Conservation (phyloP, 148 eudicot species). For the Mesembryanthemum crystallinum region DNA sequence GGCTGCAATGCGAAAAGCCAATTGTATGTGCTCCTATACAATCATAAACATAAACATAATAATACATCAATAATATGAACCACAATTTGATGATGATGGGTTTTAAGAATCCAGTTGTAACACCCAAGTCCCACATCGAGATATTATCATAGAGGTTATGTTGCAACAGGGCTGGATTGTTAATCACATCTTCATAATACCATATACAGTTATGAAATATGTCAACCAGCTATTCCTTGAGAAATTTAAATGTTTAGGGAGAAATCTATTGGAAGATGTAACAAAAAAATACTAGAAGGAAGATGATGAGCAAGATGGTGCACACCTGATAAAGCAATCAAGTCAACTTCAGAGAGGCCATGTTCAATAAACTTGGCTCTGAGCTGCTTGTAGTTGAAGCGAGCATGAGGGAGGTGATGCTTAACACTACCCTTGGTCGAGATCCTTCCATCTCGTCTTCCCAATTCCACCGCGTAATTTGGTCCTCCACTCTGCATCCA, state of each 20-base stretch:
- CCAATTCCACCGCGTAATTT: constrained; percentile 58
- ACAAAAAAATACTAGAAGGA: not conserved
- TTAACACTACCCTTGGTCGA: constrained; percentile 53
- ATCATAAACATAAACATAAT: not conserved
- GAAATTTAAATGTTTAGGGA: too few relatives aligned
- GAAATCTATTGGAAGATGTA: too few relatives aligned
- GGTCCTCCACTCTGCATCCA: constrained; percentile 66
- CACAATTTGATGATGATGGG: too few relatives aligned
- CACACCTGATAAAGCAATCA: constrained; percentile 73
- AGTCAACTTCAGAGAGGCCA: constrained; percentile 57
- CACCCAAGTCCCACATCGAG: too few relatives aligned
- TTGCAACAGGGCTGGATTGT: too few relatives aligned
- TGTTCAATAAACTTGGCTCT: constrained; percentile 41
- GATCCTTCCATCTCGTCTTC: constrained; percentile 60
- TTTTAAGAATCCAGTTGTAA: too few relatives aligned
- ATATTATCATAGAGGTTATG: too few relatives aligned
- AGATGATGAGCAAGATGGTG: not conserved
- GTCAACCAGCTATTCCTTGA: too few relatives aligned
- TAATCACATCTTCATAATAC: too few relatives aligned
- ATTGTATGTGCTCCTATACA: constrained; percentile 73
- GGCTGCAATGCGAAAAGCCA: constrained; percentile 68
- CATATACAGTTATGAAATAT: too few relatives aligned
- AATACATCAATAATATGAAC: not conserved
- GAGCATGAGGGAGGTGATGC: constrained; percentile 44
- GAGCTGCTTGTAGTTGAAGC: constrained; percentile 47